These are phyloP conservation scores for Camelina laxa DNA, from an alignment of 345 rosid species.

Conservation along the genomic window DNA sequence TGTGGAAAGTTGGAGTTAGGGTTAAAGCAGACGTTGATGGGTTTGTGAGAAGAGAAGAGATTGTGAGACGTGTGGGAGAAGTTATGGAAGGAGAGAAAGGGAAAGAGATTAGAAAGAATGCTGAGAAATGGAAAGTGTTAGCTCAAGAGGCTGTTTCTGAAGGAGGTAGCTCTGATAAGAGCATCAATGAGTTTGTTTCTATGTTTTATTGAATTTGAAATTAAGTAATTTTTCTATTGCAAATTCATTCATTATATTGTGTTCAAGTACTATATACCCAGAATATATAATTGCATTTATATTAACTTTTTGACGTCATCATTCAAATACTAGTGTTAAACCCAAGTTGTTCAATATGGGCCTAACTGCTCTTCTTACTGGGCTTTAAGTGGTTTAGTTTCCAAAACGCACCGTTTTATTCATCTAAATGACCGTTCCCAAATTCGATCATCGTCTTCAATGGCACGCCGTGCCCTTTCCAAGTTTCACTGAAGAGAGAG, in stretches of 20 bases:
- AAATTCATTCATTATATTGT: background rate
- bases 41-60: conserved; percentile 50
- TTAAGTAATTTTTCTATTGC: background rate
- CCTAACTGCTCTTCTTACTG: background rate
- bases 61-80: conserved; percentile 52
- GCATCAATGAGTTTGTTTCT: conserved; percentile 50
- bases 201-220: conserved; percentile 6
- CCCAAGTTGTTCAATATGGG: conserved; percentile 11
- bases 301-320: too few relatives aligned
- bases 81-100: conserved; percentile 58
- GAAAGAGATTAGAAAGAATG: conserved; percentile 48
- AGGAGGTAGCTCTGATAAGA: conserved; percentile 63
- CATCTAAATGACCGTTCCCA: conserved; percentile 9
- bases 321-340: too few relatives aligned
- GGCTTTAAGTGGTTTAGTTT: background rate
- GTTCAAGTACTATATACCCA: background rate
- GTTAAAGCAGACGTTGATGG: conserved; percentile 44
- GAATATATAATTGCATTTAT: too few relatives aligned
- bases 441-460: conserved; percentile 20
- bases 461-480: conserved; percentile 1
- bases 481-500: background rate
- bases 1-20: conserved; percentile 54
- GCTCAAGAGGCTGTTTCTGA: conserved; percentile 57
- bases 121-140: conserved; percentile 54
- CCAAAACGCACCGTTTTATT: background rate